These are phyloP conservation scores for Arctostaphylos glauca DNA, from an alignment of 148 eudicot species.

Conservation along the genomic window DNA sequence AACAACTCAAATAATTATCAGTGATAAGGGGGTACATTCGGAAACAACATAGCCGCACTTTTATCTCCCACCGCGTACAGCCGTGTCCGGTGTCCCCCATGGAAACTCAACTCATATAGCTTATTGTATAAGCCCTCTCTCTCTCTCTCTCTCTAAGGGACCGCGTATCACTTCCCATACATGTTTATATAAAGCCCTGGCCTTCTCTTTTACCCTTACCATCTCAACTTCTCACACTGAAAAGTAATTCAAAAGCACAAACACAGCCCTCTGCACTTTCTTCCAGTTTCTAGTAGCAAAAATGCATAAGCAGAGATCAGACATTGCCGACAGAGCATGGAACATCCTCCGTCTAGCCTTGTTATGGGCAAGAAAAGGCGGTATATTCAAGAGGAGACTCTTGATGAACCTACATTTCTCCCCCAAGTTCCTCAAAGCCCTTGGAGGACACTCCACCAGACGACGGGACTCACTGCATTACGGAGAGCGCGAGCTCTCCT, in stretches of 20 bases:
- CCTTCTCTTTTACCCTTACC: not conserved
- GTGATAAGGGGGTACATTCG: not conserved
- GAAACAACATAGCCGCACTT: constrained; percentile 11
- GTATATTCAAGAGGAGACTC: constrained; percentile 42
- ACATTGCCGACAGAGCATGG: constrained; percentile 55
- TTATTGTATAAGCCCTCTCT: not conserved
- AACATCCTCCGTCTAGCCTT: constrained; percentile 53
- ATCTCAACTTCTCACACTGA: not conserved
- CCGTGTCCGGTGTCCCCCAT: not conserved
- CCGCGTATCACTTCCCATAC: constrained; percentile 5
- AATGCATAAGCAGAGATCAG: constrained; percentile 42
- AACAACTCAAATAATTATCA: not conserved
- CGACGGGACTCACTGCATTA: constrained; percentile 25
- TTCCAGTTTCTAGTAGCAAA: not conserved
- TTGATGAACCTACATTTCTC: constrained; percentile 36
- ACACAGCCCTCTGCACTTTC: not conserved
- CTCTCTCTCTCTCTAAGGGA: not conserved
- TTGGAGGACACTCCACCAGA: constrained; percentile 20
- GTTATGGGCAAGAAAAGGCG: constrained; percentile 76
- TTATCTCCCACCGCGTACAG: constrained; percentile 15
- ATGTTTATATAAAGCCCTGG: constrained; percentile 4
- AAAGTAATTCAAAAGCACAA: not conserved
- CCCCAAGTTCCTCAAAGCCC: constrained; percentile 42
- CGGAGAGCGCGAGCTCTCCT: constrained; percentile 73
- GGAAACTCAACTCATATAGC: not conserved